Conservation (phyloP, 1,284 basidiomycete genomes). For the Heimioporus retisporus region DNA sequence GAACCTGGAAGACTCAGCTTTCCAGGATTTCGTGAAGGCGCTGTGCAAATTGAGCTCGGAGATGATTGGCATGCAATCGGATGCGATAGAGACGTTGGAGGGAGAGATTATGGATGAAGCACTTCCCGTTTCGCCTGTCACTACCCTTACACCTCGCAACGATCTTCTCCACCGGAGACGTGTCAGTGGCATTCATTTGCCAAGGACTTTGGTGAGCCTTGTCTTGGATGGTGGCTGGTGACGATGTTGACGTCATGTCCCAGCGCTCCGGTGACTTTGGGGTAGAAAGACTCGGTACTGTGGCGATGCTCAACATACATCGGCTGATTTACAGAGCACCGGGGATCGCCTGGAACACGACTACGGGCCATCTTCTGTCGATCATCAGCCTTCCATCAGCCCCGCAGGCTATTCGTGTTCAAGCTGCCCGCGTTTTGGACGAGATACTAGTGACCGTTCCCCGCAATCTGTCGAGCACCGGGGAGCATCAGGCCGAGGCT, state of each 20-base stretch:
- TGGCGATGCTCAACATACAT: constrained; percentile 86
- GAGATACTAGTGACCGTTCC: constrained; percentile 82
- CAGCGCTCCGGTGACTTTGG: constrained; percentile 89
- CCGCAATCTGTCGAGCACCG: constrained; percentile 69
- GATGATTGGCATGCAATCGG: constrained; percentile 89
- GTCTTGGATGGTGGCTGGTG: background rate
- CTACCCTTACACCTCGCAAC: constrained; percentile 50
- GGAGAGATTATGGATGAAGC: constrained; percentile 56
- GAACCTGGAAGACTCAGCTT: constrained; percentile 86
- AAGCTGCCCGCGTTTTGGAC: constrained; percentile 89
- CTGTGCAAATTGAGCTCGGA: constrained; percentile 89
- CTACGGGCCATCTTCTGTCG: constrained; percentile 82
- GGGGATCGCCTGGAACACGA: constrained; percentile 87
- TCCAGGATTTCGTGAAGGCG: constrained; percentile 84
- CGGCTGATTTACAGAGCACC: constrained; percentile 86
- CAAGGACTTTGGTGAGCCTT: constrained; percentile 73
- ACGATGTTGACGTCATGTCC: background rate
- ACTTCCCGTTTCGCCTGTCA: constrained; percentile 41
- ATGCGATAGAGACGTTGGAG: constrained; percentile 45
- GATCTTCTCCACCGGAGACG: constrained; percentile 71
- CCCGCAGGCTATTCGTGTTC: constrained; percentile 84
- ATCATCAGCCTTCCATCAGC: constrained; percentile 76
- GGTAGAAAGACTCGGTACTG: constrained; percentile 84
- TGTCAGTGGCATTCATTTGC: constrained; percentile 88
- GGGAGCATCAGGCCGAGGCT: constrained; percentile 73